Conservation (phyloP, 495 filamentous ascomycete genomes). For the Ascodesmis nigricans region DNA sequence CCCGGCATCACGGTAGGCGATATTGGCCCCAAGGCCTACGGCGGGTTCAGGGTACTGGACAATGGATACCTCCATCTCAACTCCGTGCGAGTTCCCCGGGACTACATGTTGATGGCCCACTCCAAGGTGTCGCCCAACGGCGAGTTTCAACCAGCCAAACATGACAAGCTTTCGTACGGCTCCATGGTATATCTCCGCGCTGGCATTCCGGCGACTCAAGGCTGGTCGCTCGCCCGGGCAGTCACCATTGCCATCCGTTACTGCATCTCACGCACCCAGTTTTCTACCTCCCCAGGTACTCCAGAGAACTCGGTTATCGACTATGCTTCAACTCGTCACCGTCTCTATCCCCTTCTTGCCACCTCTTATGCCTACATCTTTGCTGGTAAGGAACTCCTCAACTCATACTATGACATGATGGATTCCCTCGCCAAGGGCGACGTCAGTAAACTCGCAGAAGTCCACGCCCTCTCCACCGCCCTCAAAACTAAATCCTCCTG, state of each 20-base stretch:
- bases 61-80: slow-evolving; percentile 57
- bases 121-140: slow-evolving; percentile 37
- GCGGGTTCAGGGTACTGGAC: slow-evolving; percentile 48
- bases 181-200: slow-evolving; percentile 51
- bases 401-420: slow-evolving; percentile 30
- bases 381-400: slow-evolving; percentile 47
- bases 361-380: slow-evolving; percentile 57
- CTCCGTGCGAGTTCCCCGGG: slow-evolving; percentile 43
- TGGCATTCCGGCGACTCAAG: slow-evolving; percentile 45
- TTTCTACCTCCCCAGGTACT: slow-evolving; percentile 25
- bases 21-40: slow-evolving; percentile 48
- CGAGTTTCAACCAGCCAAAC: slow-evolving; percentile 39
- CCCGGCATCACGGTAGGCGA: slow-evolving; percentile 50
- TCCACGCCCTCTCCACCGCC: slow-evolving; percentile 53
- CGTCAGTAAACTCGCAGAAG: slow-evolving; percentile 38
- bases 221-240: slow-evolving; percentile 44
- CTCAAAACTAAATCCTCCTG: slow-evolving; percentile 47
- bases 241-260: slow-evolving; percentile 56
- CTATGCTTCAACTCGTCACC: slow-evolving; percentile 57
- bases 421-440: slow-evolving; percentile 36
- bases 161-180: slow-evolving; percentile 44
- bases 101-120: slow-evolving; percentile 46
- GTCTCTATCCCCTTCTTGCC: slow-evolving; percentile 44
- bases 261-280: slow-evolving; percentile 44
- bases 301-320: slow-evolving; percentile 46